Evolutionary conservation across 148 eudicot genomes (phyloP).

Genomic region (Hydrangea macrophylla): DNA sequence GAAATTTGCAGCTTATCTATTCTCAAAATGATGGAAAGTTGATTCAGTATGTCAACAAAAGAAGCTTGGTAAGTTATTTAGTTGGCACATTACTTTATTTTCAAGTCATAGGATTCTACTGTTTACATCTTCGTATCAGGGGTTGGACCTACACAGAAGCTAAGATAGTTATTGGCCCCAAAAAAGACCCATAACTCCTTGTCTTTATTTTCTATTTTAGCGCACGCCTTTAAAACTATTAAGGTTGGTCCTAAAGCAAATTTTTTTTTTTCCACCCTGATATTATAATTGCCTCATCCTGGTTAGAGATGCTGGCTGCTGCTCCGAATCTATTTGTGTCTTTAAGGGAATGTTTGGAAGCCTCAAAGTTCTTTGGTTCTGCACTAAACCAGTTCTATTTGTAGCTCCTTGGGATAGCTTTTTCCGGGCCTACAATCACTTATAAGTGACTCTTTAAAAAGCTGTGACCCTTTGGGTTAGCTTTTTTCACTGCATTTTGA

Average conservation of each 20-base stretch:
- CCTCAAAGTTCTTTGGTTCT: too few relatives aligned
- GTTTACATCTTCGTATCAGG: background rate
- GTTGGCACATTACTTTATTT: background rate
- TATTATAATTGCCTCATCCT: too few relatives aligned
- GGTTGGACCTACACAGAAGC: background rate
- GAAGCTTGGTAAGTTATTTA: constrained; percentile 45
- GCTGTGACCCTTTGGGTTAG: too few relatives aligned
- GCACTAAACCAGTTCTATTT: too few relatives aligned
- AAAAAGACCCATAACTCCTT: background rate
- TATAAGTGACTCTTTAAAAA: too few relatives aligned
- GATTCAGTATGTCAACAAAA: constrained; percentile 51
- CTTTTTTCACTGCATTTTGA: too few relatives aligned
- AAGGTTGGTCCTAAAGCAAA: background rate
- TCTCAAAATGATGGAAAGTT: constrained; percentile 57
- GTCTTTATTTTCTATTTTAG: background rate
- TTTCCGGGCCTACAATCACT: too few relatives aligned
- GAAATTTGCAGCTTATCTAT: constrained; percentile 70
- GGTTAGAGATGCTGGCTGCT: too few relatives aligned
- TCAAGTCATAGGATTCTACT: constrained; percentile 1
- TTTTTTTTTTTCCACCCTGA: too few relatives aligned
- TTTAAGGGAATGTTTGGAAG: too few relatives aligned
- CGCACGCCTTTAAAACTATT: background rate
- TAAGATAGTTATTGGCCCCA: background rate
- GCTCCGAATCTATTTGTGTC: too few relatives aligned
- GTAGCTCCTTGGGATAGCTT: too few relatives aligned